Percentiles rank a stretch among this genome's conserved stretches.
phyloP scores from a whole-genome alignment of 768 basidiomycete genomes.

The Xerocomellus intermedius region DNA sequence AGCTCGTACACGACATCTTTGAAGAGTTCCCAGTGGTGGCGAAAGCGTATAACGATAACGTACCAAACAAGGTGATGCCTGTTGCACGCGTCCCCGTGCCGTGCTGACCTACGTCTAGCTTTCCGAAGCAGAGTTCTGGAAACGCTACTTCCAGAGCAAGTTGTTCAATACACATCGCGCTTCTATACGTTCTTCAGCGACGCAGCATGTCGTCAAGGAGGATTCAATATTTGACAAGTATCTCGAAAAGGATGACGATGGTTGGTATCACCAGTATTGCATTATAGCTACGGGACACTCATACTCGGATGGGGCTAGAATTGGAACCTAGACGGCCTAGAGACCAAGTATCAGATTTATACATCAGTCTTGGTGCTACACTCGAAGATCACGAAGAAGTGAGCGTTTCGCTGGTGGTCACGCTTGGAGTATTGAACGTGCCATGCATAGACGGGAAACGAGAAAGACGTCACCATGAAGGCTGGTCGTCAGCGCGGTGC shows the following conservation, averaged over 20 bases:
- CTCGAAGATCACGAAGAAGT: constrained; percentile 91
- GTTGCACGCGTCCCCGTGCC: not conserved
- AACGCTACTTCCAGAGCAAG: constrained; percentile 93
- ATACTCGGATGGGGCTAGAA: constrained; percentile 39
- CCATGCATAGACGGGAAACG: constrained; percentile 72
- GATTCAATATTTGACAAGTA: constrained; percentile 96
- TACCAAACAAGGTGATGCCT: constrained; percentile 70
- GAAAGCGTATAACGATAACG: constrained; percentile 89
- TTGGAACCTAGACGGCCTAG: constrained; percentile 73
- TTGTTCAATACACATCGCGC: constrained; percentile 95
- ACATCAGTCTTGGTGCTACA: constrained; percentile 86
- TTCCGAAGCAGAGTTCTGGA: constrained; percentile 92
- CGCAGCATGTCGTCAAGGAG: constrained; percentile 82
- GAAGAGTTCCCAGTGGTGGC: constrained; percentile 96
- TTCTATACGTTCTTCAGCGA: constrained; percentile 82
- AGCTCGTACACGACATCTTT: constrained; percentile 93
- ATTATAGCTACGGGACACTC: not conserved
- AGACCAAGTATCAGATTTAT: constrained; percentile 66
- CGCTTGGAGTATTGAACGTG: not conserved
- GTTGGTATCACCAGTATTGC: constrained; percentile 40
- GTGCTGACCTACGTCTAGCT: constrained; percentile 49
- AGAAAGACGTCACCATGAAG: constrained; percentile 93
- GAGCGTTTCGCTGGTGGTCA: not conserved
- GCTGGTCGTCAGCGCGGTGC: constrained; percentile 86
- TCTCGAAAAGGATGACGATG: constrained; percentile 94